Percentiles rank a stretch among this genome's conserved stretches.
Evolutionary conservation across 306 rosid species (phyloP).

Genomic region (Quercus glauca): DNA sequence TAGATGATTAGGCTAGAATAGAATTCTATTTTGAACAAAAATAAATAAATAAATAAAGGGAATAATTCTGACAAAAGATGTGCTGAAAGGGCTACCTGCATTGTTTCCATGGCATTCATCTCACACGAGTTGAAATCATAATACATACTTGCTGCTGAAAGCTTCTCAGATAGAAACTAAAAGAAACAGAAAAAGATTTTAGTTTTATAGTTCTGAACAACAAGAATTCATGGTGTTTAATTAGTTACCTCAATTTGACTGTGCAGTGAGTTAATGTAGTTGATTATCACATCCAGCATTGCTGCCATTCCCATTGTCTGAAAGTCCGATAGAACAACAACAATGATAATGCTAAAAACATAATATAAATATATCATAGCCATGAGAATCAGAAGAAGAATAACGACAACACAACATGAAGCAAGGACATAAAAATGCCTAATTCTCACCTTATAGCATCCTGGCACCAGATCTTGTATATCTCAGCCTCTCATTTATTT

Average conservation of each 20-base stretch:
- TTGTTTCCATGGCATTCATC: constrained; percentile 25
- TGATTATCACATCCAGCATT: constrained; percentile 67
- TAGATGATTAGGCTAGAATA: too few relatives aligned
- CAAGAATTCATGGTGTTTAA: not conserved
- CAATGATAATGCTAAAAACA: not conserved
- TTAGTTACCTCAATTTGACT: constrained; percentile 55
- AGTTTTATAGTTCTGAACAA: not conserved
- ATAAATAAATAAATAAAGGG: too few relatives aligned
- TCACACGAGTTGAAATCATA: constrained; percentile 36
- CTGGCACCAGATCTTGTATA: constrained; percentile 57
- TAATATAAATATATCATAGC: too few relatives aligned
- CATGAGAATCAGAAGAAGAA: too few relatives aligned
- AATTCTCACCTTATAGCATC: constrained; percentile 57
- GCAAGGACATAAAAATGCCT: too few relatives aligned
- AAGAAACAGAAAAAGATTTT: not conserved
- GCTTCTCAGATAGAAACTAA: constrained; percentile 67
- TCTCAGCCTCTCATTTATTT: constrained; percentile 55
- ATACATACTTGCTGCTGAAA: constrained; percentile 55
- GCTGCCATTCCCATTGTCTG: constrained; percentile 80
- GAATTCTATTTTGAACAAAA: too few relatives aligned
- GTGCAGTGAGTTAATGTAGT: constrained; percentile 63
- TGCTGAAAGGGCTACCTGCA: constrained; percentile 31
- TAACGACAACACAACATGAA: too few relatives aligned
- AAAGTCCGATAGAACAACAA: constrained; percentile 6
- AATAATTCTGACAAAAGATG: too few relatives aligned